Evolutionary conservation across 306 rosid species (phyloP), one percentile per base, ranked within the genome.

Genomic region (Alnus glutinosa): DNA sequence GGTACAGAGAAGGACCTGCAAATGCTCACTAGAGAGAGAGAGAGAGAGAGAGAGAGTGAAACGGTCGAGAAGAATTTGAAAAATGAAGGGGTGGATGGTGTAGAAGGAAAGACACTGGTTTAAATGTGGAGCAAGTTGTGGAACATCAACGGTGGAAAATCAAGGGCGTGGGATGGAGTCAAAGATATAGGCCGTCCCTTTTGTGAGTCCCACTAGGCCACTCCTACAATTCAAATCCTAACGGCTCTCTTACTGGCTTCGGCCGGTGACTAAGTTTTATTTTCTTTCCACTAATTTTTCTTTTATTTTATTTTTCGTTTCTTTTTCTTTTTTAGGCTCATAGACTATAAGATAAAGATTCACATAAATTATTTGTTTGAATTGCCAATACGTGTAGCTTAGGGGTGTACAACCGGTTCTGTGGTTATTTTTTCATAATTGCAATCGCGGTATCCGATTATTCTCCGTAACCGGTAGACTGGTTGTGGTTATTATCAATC

Each of bases 41-140:
- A 64, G 70, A 50, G 69, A 51, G 74, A 57, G 71, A 11, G 48
- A n/a, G 75, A 59, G 67, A 48, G 76, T 42, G 82, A 81, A 89
- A 91, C 88, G 86, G 90, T 86, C 79, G 47, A 58, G 73, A 77
- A 78, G 82, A 85, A 73, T 84, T 80, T 92, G 91, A 97, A 94
- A 94, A 81, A 69, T 68, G 77, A 79, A 87, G 91, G 74, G 93
- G 93, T 88, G 94, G 89, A 81, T 9, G 13, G 34, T 28, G 37
- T 23, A 9, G 66, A 3, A 8, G 66, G 15, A 12, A 32, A 10
- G 32, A 23, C 28, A 9, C 32, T 66, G 34, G 71, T 9, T 68
- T 68, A 42, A 18, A 68, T 16, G 15, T 18, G 50, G 71, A 66
- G 47, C 49, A 66, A 66, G 48, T 66, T 16, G 46, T 42, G 46